phyloP scores from a whole-genome alignment of 1,284 basidiomycete genomes.

The Porphyrellus sp. region DNA sequence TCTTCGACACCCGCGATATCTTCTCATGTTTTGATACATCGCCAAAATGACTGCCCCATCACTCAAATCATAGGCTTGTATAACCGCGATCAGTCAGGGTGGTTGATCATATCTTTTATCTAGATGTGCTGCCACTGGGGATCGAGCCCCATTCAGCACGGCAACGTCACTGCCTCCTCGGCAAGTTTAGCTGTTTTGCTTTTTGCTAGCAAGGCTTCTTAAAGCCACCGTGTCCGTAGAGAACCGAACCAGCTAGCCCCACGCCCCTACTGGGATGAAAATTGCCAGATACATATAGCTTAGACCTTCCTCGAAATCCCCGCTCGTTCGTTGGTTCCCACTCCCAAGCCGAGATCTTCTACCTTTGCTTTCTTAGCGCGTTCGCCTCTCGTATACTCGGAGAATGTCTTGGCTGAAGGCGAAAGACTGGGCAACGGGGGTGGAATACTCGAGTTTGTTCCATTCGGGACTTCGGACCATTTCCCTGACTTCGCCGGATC shows the following conservation, averaged over 20 bases:
- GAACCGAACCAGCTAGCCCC: constrained; percentile 4
- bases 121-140: constrained; percentile 1
- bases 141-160: constrained; percentile 4
- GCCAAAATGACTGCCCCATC: neutral
- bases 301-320: neutral
- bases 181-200: constrained; percentile 4
- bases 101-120: constrained; percentile 10
- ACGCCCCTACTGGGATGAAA: constrained; percentile 18
- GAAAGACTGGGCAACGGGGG: constrained; percentile 29
- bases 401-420: constrained; percentile 34
- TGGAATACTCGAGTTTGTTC: constrained; percentile 32
- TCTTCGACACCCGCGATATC: neutral
- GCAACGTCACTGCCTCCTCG: constrained; percentile 9
- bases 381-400: neutral
- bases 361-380: no score
- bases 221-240: constrained; percentile 6
- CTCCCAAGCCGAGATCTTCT: neutral
- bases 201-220: constrained; percentile 14
- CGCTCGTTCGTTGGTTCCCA: neutral
- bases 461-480: constrained; percentile 32
- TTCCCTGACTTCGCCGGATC: constrained; percentile 15
- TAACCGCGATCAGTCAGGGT: neutral
- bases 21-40: neutral
- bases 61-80: neutral
- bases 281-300: constrained; percentile 27